Base-by-base conservation (phyloP, 2,329 filamentous ascomycete genomes). In the Teratosphaeria viscida region DNA sequence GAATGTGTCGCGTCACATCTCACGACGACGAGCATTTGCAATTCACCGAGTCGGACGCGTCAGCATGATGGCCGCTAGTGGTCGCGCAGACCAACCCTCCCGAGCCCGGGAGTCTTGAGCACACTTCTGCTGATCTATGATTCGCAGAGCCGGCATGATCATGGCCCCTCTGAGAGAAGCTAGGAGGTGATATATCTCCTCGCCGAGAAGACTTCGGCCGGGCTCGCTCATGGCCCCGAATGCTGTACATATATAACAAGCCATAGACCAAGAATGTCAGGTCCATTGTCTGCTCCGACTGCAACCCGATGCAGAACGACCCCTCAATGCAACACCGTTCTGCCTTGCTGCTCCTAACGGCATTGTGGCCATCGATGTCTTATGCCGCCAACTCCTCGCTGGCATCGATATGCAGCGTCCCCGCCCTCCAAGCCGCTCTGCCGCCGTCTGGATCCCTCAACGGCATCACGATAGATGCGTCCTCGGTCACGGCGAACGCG, bases 391-490 rank as follows among this genome's bases (percentile, higher is more conserved):
- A 39, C 35, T 39, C 35, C 11, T 39, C 35, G 35, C 16, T 39
- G 35, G 35, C 35, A 39, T 39, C 35, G 6, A 39, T 39, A 10
- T 39, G 35, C 35, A 39, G 35, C 35, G 35, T 39, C 11, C 16
- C 6, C 35, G 16, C 35, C 16, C 35, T 39, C 8, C 35, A 39
- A 39, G 35, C 35, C 11, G 35, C 35, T 5, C 35, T 39, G 49
- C 49, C 27, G 19, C 10, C 49, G n/a, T 12, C 27, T 23, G 49
- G 27, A 1, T 23, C 55, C 10, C 55, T 64, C 47, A 43, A 54
- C 52, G 70, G 68, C 29, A 61, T 70, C 32, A 82, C 57, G 72
- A 76, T 65, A 75, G 74, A 76, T 56, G 60, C 71, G 26, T 69
- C 69, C 2, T 76, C 74, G 0, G 69, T 77, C 19, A 73, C 71